Conservation (phyloP, 176 grass and related monocot genomes). For the Hyparrhenia diplandra region DNA sequence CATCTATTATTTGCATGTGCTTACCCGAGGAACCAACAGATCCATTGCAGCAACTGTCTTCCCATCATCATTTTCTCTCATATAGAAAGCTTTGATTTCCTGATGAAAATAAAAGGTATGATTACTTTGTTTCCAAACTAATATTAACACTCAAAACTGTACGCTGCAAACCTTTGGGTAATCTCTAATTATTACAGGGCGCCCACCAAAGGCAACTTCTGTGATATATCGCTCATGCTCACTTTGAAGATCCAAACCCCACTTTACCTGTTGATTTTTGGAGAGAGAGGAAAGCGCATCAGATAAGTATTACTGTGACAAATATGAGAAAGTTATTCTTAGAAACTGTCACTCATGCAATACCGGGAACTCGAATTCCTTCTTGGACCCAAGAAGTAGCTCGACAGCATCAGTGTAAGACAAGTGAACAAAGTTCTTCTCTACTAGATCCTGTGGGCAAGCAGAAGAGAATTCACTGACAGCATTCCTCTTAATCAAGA, state of each 20-base stretch:
- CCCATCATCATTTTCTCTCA: slow-evolving; percentile 92
- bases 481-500: slow-evolving; percentile 19
- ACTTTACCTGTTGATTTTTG: slow-evolving; percentile 60
- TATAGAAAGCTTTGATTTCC: slow-evolving; percentile 99
- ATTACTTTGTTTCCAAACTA: background rate
- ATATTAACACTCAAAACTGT: background rate
- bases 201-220: slow-evolving; percentile 80
- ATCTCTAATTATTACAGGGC: slow-evolving; percentile 96
- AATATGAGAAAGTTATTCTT: slow-evolving; percentile 2
- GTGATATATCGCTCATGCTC: slow-evolving; percentile 98
- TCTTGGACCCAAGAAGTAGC: slow-evolving; percentile 78
- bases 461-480: slow-evolving; percentile 26
- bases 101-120: slow-evolving; percentile 27
- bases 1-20: slow-evolving; percentile 7
- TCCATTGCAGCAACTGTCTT: slow-evolving; percentile 98
- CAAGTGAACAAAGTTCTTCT: slow-evolving; percentile 89
- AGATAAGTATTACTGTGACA: background rate
- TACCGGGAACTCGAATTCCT: slow-evolving; percentile 97
- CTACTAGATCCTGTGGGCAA: slow-evolving; percentile 70
- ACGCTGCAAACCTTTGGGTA: slow-evolving; percentile 73
- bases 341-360: slow-evolving; percentile 3
- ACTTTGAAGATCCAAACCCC: slow-evolving; percentile 97
- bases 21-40: slow-evolving; percentile 88
- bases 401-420: slow-evolving; percentile 94
- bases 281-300: background rate